Evolutionary conservation across 352 stramenopile genomes (phyloP).

Genomic region (Phytophthora pluvialis): DNA sequence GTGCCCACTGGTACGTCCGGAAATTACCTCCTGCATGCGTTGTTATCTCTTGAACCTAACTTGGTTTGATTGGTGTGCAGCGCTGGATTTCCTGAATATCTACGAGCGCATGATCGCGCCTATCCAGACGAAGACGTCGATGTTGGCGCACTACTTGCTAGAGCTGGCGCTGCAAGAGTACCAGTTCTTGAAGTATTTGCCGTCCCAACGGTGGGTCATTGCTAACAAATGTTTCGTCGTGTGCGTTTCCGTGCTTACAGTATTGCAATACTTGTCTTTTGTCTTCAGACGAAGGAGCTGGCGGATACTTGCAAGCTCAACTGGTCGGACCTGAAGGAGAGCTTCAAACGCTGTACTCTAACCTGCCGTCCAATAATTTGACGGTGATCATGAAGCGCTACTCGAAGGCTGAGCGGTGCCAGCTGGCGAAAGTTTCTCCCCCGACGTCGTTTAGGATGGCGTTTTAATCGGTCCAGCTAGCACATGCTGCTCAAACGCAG

Average conservation of each 20-base stretch:
- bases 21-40: not conserved
- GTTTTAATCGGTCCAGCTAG: slow-evolving; percentile 60
- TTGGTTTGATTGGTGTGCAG: slow-evolving; percentile 31
- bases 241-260: not conserved
- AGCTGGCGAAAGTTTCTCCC: slow-evolving; percentile 77
- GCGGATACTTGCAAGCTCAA: slow-evolving; percentile 80
- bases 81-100: slow-evolving; percentile 91
- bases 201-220: slow-evolving; percentile 68
- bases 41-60: slow-evolving; percentile 5
- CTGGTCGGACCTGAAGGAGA: slow-evolving; percentile 80
- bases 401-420: slow-evolving; percentile 82
- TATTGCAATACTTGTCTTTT: not conserved
- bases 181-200: slow-evolving; percentile 86
- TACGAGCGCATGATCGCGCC: slow-evolving; percentile 88
- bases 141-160: slow-evolving; percentile 90
- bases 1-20: slow-evolving; percentile 79
- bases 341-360: slow-evolving; percentile 83
- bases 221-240: not conserved
- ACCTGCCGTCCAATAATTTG: slow-evolving; percentile 81
- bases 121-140: slow-evolving; percentile 85
- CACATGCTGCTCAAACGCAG: no score
- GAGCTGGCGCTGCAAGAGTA: slow-evolving; percentile 91
- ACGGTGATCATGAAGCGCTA: slow-evolving; percentile 91
- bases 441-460: slow-evolving; percentile 84
- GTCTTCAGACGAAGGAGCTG: slow-evolving; percentile 74